Base-by-base conservation (phyloP, 306 rosid species). In the Vigna unguiculata region DNA sequence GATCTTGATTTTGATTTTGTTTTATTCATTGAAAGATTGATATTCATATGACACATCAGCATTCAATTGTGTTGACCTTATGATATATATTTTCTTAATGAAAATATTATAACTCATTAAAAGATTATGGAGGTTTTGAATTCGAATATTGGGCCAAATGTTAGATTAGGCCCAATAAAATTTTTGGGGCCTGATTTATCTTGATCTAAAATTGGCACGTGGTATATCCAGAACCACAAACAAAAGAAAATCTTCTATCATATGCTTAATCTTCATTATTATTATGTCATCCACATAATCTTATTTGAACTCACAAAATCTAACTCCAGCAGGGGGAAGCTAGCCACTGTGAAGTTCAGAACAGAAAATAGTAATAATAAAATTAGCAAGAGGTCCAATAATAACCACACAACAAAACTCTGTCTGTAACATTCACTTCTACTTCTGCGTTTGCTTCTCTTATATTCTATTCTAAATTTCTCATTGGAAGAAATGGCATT, bases 401-500 rank as follows among this genome's bases (percentile, higher is more conserved):
- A 9, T 7, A 15, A 76, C 78, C 78, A 82, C 81, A 82, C 68
- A 77, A 14, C 53, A 59, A 30, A 55, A 71, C 65, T 62, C 17
- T 48, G 28, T 75, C 52, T 82, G 58, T 52, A 38, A 4, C 12
- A 69, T 69, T 69, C 1, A 43, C 11, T 52, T 8, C 45, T 40
- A 21, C 64, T 25, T 13, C 1, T 25, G 3, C 41, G 4, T 16
- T 59, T 41, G 45, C 55, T 65, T 16, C 48, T 11, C 30, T 9
- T 51, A 3, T 34, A 54, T 54, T 16, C 75, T 7, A 17, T 36
- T 40, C 34, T 3, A 28, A 69, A 16, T 68, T 71, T 64, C 7
- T 6, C 15, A 36, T 75, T 75, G 66, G 62, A 7, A 52, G 63
- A 71, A 77, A 95, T 92, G 99, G 97, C 97, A 63, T 86, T 89